phyloP scores from a whole-genome alignment of 2,329 filamentous ascomycete species.

The Phaeosphaeriaceae sp. region DNA sequence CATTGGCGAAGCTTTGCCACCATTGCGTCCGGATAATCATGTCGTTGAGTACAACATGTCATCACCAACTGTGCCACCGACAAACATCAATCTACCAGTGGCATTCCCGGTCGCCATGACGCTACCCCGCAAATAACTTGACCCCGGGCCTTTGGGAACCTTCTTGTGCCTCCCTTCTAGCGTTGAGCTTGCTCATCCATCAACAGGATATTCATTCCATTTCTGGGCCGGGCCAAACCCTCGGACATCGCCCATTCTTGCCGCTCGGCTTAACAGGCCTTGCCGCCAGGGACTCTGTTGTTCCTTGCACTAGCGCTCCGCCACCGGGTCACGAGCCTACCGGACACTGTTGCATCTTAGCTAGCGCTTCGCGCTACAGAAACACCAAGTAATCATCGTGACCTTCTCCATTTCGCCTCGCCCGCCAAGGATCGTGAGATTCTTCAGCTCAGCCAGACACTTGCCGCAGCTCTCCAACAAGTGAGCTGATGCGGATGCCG shows the following conservation, averaged over 20 bases:
- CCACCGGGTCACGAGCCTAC: constrained; percentile 31
- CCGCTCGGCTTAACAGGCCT: constrained; percentile 27
- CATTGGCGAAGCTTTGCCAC: background rate
- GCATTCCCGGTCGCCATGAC: constrained; percentile 30
- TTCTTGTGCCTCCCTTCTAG: constrained; percentile 18
- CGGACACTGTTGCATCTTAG: constrained; percentile 28
- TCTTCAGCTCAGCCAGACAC: constrained; percentile 5
- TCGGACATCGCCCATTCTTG: constrained; percentile 21
- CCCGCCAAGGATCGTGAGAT: constrained; percentile 20
- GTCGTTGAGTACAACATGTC: constrained; percentile 2
- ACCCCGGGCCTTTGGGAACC: constrained; percentile 21
- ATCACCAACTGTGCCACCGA: constrained; percentile 2
- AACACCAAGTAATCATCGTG: constrained; percentile 38
- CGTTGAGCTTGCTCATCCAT: constrained; percentile 13
- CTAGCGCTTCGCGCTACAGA: constrained; percentile 35
- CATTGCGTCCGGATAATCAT: constrained; percentile 1
- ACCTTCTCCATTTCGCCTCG: constrained; percentile 34
- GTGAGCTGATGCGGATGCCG: constrained; percentile 5
- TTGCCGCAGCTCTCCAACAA: constrained; percentile 9
- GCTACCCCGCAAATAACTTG: constrained; percentile 44
- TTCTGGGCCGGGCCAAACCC: constrained; percentile 12
- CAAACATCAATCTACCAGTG: constrained; percentile 4
- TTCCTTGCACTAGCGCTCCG: constrained; percentile 18
- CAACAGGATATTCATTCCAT: constrained; percentile 20
- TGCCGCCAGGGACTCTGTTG: constrained; percentile 13